Evolutionary conservation across 805 yeast genomes (phyloP), one percentile per base, ranked within the genome.

Genomic region (Saturnispora besseyi): DNA sequence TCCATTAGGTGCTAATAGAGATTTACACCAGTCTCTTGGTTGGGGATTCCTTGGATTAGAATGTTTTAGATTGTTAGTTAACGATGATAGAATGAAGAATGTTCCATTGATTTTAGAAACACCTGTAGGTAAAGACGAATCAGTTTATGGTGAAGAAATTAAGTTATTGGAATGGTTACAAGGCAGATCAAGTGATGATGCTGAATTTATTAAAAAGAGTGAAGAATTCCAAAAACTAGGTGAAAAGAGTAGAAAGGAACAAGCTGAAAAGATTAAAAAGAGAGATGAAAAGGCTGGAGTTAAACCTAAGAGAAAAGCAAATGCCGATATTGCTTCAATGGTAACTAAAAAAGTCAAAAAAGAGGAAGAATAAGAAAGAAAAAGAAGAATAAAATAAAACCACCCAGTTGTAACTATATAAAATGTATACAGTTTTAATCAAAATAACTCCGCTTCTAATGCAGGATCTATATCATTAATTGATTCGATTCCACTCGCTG

Each of bases 101-200:
- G 74, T 91, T 1, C 98, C 98, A 4, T 76, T 90, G 33, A 74
- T 93, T 21, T 71, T 93, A 51, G 99, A 93, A 60, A 90, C 97
- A 0, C 98, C 98, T 1, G 79, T 76, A 13, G 60, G 60, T n/a
- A 72, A 81, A 40, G 84, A 82, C 57, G 87, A 82, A 47, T 69
- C 77, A 2, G 62, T 73, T 0, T 84, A 86, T 63, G 95, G 90
- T 0, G 84, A 82, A 49, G 97, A 90, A 64, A 82, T 90, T 55
- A 84, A 87, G 57, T 64, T 85, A 33, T 68, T 93, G 45, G 93
- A 88, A 63, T 87, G 95, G 91, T 68, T 91, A 36, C 78, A 76
- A 32, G 95, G 80, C 2, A 76, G 70, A 49, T 40, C 59, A 6
- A 62, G 48, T 1, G 81, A 78, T 42, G 87, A 84, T 53, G 60